Evolutionary conservation across 202 grass and related monocot species (phyloP), one percentile per base, ranked within the genome.

Genomic region (Digitaria exilis): DNA sequence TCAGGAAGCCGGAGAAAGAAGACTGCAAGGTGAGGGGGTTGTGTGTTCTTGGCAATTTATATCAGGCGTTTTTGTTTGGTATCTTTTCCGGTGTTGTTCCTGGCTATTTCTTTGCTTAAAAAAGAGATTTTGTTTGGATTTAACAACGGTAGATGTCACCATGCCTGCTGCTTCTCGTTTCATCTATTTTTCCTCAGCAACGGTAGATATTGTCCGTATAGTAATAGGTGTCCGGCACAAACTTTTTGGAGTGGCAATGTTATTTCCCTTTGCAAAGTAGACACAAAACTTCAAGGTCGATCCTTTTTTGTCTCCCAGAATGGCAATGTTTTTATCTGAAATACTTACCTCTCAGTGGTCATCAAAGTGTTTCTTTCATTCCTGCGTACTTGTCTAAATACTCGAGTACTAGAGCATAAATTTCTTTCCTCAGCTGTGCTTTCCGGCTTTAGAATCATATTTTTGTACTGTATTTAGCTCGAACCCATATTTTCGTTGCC

Each of bases 1-100:
- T 99, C 81, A 96, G 92, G 87, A 99, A 92, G 79, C 93, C 85
- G 26, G 93, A 92, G 46, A 84, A 86, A 70, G 91, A 94, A 13
- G 91, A 92, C 9, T 78, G 85, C 75, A 87, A 90, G 84, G 93
- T 94, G 85, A 84, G 62, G 58, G 26, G 26, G 32, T 30, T 34
- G 1, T 6, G 3, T 85, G 45, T 79, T 73, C 50, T 54, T 54
- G 46, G 9, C 22, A 13, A 2, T 29, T 37, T 59, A 2, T 32
- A n/a, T n/a, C n/a, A n/a, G n/a, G n/a, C n/a, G n/a, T 67, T 37
- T 49, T 37, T 65, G n/a, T n/a, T 25, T 25, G 67, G 62, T 50
- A 2, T 17, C 16, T 9, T 28, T 69, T 29, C 21, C 15, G 16
- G 4, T 1, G 11, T 50, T 15, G 1, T 65, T 21, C 24, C 21